Conservation (phyloP, 495 filamentous ascomycete genomes). For the Physcia stellaris region DNA sequence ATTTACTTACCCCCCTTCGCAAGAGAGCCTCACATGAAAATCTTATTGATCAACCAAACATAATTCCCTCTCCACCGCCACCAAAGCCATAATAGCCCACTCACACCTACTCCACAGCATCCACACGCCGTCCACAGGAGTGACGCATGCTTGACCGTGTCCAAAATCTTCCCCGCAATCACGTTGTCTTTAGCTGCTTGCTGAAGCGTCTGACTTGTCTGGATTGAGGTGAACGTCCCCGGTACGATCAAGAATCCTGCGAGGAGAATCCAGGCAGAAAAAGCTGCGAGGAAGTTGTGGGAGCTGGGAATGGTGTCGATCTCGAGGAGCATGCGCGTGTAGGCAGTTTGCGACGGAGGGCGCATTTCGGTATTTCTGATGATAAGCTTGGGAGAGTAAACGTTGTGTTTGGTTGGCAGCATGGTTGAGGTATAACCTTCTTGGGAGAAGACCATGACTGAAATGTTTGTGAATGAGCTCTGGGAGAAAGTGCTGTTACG, state of each 20-base stretch:
- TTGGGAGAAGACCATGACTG: no score
- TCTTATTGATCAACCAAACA: conserved; percentile 19
- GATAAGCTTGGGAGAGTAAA: no score
- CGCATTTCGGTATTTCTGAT: no score
- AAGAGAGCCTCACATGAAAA: conserved; percentile 16
- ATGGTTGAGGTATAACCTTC: no score
- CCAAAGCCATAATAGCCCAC: conserved; percentile 13
- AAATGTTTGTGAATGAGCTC: no score
- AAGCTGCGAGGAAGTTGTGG: conserved; percentile 20
- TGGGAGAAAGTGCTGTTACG: no score
- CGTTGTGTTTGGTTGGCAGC: no score
- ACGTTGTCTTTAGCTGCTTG: conserved; percentile 5
- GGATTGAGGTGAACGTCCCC: conserved; percentile 21
- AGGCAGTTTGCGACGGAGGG: no score
- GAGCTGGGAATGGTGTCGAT: conserved; percentile 16
- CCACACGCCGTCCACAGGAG: conserved; percentile 15
- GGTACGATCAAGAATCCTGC: conserved; percentile 25
- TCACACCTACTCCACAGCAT: conserved; percentile 9
- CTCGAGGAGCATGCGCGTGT: conserved; percentile 21
- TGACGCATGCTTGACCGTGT: conserved; percentile 15
- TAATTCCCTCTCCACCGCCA: conserved; percentile 16
- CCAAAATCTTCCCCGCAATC: conserved; percentile 7
- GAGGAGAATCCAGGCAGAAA: conserved; percentile 22
- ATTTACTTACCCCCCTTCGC: neutral
- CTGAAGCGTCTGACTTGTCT: conserved; percentile 14